Evolutionary conservation across 179 eudicot genomes (phyloP).

Genomic region (Camellia oleifera): DNA sequence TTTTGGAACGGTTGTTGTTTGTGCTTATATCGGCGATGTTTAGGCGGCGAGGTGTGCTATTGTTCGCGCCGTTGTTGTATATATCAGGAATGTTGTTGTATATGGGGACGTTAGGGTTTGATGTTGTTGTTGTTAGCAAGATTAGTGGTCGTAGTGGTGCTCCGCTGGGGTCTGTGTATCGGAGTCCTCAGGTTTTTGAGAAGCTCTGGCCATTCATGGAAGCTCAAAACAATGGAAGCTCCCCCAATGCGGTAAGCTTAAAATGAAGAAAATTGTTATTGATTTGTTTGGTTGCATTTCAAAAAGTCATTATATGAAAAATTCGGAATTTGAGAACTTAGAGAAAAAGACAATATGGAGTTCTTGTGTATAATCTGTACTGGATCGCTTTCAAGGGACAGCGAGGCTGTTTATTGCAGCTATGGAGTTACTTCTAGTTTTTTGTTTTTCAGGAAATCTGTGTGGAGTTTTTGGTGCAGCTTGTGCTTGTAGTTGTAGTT

Average conservation of each 20-base stretch:
- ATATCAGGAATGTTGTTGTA: conserved; percentile 84
- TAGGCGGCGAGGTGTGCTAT: conserved; percentile 73
- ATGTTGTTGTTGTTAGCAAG: conserved; percentile 36
- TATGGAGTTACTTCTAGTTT: no score
- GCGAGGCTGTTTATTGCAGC: no score
- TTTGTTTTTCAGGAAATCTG: no score
- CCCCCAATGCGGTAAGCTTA: conserved; percentile 55
- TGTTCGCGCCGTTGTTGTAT: conserved; percentile 81
- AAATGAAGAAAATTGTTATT: not conserved
- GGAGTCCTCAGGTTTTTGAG: conserved; percentile 82
- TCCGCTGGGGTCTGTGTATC: conserved; percentile 73
- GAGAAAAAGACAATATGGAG: not conserved
- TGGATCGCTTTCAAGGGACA: not conserved
- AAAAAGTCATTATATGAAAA: not conserved
- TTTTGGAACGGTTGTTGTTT: conserved; percentile 64
- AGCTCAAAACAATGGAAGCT: conserved; percentile 55
- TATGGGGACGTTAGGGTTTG: conserved; percentile 73
- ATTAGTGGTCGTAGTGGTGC: conserved; percentile 19
- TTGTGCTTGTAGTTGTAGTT: no score
- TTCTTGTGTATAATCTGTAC: not conserved
- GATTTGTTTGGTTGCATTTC: not conserved
- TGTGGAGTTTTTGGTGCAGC: no score
- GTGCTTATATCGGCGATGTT: conserved; percentile 59
- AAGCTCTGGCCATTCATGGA: conserved; percentile 72
- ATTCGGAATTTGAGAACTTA: not conserved